Base-by-base conservation (phyloP, 1,284 basidiomycete species). In the Coriolopsis trogii region DNA sequence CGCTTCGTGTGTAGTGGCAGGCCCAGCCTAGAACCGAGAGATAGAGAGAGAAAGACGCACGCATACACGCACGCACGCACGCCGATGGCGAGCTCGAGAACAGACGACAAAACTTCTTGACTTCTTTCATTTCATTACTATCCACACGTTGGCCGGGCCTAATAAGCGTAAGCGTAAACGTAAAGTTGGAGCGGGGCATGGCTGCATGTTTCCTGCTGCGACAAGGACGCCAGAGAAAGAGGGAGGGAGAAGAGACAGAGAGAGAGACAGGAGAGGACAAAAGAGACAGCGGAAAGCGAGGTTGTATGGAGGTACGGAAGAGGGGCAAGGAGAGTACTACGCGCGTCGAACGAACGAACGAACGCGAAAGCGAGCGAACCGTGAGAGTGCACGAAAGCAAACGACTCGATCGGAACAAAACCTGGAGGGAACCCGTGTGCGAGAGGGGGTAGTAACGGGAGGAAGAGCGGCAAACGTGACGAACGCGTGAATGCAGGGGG, bases 81-180 rank as follows among this genome's bases (percentile, higher is more conserved):
- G 31, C 31, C 13, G 28, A 30, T 13, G 13, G 28, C 28, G 28
- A 7, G 7, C 15, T n/a, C 33, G 20, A 7, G 33, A 9, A 31
- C 6, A 34, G 33, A 34, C n/a, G 33, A 13, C 36, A 43, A 24
- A n/a, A 26, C 43, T 47, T 52, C 45, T 47, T 47, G 41, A 40
- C 49, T 50, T 45, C 42, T 47, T 51, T 44, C 49, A 33, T 39
- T 46, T 47, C 51, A 52, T 52, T 52, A 52, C 51, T 52, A 52
- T 52, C 43, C 51, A 52, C 44, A 52, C 13, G 45, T 30, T 25
- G 30, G 28, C 37, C 51, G 40, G 26, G n/a, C n/a, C n/a, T n/a
- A n/a, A n/a, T n/a, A n/a, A n/a, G n/a, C n/a, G n/a, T n/a, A n/a
- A n/a, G n/a, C n/a, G n/a, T n/a, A n/a, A n/a, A n/a, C n/a, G n/a